Conservation (phyloP, 2,329 filamentous ascomycete species). For the Triangularia verruculosa region DNA sequence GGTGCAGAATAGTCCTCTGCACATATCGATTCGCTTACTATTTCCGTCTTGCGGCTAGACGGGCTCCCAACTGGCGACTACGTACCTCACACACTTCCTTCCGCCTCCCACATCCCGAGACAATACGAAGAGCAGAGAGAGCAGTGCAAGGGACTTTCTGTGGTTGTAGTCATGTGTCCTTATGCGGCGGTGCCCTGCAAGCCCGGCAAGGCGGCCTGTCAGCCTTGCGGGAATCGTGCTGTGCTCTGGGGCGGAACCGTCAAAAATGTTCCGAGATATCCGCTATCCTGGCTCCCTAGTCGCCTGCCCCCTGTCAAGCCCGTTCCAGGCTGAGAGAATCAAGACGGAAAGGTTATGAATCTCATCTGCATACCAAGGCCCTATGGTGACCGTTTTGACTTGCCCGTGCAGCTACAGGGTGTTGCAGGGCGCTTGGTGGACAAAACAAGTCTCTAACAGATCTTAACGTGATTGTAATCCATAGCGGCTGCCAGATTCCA, state of each 20-base stretch:
- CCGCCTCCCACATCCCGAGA: background rate
- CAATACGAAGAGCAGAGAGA: background rate
- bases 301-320: background rate
- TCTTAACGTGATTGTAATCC: background rate
- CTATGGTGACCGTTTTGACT: background rate
- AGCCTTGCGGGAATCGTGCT: conserved; percentile 7
- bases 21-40: background rate
- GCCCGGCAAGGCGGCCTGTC: conserved; percentile 2
- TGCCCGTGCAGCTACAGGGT: background rate
- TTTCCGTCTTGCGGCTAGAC: conserved; percentile 1
- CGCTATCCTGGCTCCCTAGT: conserved; percentile 5
- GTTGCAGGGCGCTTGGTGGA: background rate
- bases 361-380: background rate
- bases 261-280: conserved; percentile 10
- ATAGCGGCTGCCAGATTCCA: background rate
- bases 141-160: background rate
- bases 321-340: background rate
- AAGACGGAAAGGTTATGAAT: background rate
- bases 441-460: background rate
- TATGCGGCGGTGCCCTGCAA: background rate
- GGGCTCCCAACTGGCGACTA: background rate
- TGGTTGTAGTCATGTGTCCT: background rate
- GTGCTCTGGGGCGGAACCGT: background rate
- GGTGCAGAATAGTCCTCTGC: background rate
- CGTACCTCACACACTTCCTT: background rate